These are phyloP conservation scores for Trichocladium uniseriatum DNA, from an alignment of 495 filamentous ascomycete species.

Conservation along the genomic window DNA sequence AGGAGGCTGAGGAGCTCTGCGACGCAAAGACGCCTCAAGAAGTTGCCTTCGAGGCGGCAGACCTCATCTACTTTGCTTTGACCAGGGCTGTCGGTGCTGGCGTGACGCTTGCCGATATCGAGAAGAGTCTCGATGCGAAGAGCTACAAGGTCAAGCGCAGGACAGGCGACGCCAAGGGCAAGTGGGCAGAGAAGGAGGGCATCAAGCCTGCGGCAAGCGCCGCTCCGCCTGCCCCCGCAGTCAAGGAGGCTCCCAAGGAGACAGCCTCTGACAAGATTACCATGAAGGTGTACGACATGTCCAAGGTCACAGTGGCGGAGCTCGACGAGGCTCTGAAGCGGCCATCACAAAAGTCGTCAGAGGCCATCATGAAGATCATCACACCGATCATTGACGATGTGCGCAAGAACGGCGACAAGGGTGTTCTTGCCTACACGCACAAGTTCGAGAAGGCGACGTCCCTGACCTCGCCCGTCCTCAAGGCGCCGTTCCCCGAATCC, in stretches of 20 bases:
- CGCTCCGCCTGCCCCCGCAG: constrained; percentile 33
- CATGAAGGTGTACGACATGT: constrained; percentile 69
- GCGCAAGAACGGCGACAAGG: constrained; percentile 70
- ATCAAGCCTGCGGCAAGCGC: constrained; percentile 43
- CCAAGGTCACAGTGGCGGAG: constrained; percentile 47
- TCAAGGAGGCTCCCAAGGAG: constrained; percentile 35
- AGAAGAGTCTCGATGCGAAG: constrained; percentile 87
- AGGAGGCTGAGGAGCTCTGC: constrained; percentile 92
- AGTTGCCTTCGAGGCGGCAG: constrained; percentile 86
- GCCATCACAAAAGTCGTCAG: constrained; percentile 85
- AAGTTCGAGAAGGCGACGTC: constrained; percentile 94
- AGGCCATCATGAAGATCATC: constrained; percentile 81
- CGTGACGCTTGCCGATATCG: constrained; percentile 77
- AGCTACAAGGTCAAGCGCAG: constrained; percentile 85
- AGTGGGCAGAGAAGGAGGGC: constrained; percentile 75
- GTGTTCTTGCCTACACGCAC: constrained; percentile 83
- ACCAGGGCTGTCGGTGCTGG: constrained; percentile 78
- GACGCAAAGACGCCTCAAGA: constrained; percentile 71
- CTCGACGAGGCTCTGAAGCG: constrained; percentile 67
- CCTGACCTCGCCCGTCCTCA: constrained; percentile 76
- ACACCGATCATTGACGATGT: constrained; percentile 85
- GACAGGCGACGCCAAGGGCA: constrained; percentile 85
- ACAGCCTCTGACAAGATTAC: constrained; percentile 55
- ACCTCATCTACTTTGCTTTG: constrained; percentile 90
- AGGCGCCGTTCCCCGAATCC: constrained; percentile 72